Evolutionary conservation across 2,329 filamentous ascomycete species (phyloP).

Genomic region (Sarocladium kiliense): DNA sequence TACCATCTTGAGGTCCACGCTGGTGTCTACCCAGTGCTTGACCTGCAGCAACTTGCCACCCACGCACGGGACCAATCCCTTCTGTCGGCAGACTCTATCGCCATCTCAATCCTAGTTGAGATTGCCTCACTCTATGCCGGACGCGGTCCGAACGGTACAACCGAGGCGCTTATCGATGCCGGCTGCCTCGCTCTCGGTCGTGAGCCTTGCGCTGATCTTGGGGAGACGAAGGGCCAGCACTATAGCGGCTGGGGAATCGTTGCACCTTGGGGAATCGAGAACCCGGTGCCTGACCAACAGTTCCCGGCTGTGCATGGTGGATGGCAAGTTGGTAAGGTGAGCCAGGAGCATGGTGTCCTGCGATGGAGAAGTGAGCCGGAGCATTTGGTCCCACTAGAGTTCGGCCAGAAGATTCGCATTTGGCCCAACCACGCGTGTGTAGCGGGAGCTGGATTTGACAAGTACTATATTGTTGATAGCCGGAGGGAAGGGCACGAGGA

Average conservation of each 20-base stretch:
- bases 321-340: slow-evolving; percentile 65
- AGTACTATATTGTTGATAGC: slow-evolving; percentile 69
- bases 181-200: slow-evolving; percentile 65
- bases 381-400: slow-evolving; percentile 39
- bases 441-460: slow-evolving; percentile 61
- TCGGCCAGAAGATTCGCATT: slow-evolving; percentile 63
- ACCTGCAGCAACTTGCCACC: slow-evolving; percentile 72
- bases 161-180: slow-evolving; percentile 62
- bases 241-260: slow-evolving; percentile 67
- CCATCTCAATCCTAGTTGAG: slow-evolving; percentile 62
- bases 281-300: slow-evolving; percentile 27
- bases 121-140: slow-evolving; percentile 60
- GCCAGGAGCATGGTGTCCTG: slow-evolving; percentile 72
- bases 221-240: slow-evolving; percentile 26
- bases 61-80: slow-evolving; percentile 42
- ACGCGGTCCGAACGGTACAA: slow-evolving; percentile 38
- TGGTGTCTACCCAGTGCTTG: slow-evolving; percentile 67
- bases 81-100: slow-evolving; percentile 50
- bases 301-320: slow-evolving; percentile 37
- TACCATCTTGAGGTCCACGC: slow-evolving; percentile 63
- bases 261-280: slow-evolving; percentile 47
- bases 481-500: slow-evolving; percentile 46
- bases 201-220: slow-evolving; percentile 58
- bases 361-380: slow-evolving; percentile 46
- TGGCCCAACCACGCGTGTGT: slow-evolving; percentile 80